These are phyloP conservation scores for Aspergillus tamarii DNA, from an alignment of 2,329 filamentous ascomycete genomes.

Conservation along the genomic window DNA sequence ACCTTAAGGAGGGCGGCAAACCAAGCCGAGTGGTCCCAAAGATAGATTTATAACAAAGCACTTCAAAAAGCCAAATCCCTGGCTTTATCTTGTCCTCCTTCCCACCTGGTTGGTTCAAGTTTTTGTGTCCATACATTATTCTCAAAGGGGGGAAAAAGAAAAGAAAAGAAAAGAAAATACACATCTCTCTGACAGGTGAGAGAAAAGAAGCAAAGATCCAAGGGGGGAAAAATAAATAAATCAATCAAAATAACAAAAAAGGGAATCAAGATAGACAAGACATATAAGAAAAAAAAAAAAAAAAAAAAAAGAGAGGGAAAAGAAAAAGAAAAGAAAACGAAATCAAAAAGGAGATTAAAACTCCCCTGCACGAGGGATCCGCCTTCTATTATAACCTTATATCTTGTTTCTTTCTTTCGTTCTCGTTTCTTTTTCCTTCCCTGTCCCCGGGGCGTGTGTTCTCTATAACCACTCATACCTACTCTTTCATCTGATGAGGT, in stretches of 20 bases:
- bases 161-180: not conserved
- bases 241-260: not conserved
- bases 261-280: not conserved
- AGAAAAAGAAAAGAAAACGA: conserved; percentile 10
- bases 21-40: conserved; percentile 14
- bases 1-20: conserved; percentile 11
- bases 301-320: conserved; percentile 11
- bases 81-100: conserved; percentile 19
- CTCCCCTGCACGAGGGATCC: conserved; percentile 12
- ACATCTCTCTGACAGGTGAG: not conserved
- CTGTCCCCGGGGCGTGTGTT: conserved; percentile 12
- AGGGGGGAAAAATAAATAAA: not conserved
- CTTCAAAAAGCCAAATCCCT: conserved; percentile 22
- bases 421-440: conserved; percentile 16
- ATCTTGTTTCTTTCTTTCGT: conserved; percentile 20
- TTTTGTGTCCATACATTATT: conserved; percentile 23
- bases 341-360: conserved; percentile 13
- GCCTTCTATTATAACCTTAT: conserved; percentile 18
- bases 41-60: conserved; percentile 26
- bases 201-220: not conserved
- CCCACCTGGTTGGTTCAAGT: conserved; percentile 26
- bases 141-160: conserved; percentile 22
- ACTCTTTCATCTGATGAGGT: conserved; percentile 14
- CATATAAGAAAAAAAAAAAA: conserved; percentile 14
- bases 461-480: conserved; percentile 17